Evolutionary conservation across 2,329 filamentous ascomycete genomes (phyloP), one percentile per base, ranked within the genome.

Genomic region (Conoideocrella luteorostrata): DNA sequence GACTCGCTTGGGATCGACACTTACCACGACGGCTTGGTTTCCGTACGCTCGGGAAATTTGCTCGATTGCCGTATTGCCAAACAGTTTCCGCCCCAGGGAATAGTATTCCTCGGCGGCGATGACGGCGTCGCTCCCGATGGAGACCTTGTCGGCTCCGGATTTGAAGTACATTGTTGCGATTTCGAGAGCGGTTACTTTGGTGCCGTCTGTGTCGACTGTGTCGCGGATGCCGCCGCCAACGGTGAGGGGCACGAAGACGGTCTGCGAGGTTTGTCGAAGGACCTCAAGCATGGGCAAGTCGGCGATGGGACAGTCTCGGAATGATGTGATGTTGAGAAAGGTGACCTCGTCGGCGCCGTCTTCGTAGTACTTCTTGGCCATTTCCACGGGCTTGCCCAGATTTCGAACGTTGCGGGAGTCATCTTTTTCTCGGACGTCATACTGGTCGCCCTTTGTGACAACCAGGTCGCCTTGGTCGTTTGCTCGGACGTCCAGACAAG

Each of bases 151-250:
- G 21, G 93, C 93, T 48, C 93, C 93, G 34, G 84, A 90, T 64
- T 91, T 86, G 78, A 98, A 98, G 74, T 98, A 98, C 77, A 97
- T 84, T 37, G 84, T 91, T 17, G 93, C 93, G 49, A 98, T 88
- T 55, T 96, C 86, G 12, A 97, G 79, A 1, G 93, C 93, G 3
- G 87, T 84, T n/a, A 95, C 82, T 48, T 81, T 80, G 38, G 82
- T 88, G 34, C 88, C 88, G 64, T 95, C 89, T 0, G 84, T 84
- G 66, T 98, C 93, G 44, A 89, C 77, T 0, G 89, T 93, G 66
- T 97, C 91, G 56, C 88, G 81, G 60, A 98, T 97, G 22, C 94
- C 93, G 50, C 93, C 94, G 43, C 94, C 93, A 50, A 98, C 86
- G 10, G 93, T 98, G 50, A 98, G 72, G 3, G 93, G 93, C 3